These are phyloP conservation scores for Penicillium digitatum DNA, from an alignment of 2,329 filamentous ascomycete genomes.

Conservation along the genomic window DNA sequence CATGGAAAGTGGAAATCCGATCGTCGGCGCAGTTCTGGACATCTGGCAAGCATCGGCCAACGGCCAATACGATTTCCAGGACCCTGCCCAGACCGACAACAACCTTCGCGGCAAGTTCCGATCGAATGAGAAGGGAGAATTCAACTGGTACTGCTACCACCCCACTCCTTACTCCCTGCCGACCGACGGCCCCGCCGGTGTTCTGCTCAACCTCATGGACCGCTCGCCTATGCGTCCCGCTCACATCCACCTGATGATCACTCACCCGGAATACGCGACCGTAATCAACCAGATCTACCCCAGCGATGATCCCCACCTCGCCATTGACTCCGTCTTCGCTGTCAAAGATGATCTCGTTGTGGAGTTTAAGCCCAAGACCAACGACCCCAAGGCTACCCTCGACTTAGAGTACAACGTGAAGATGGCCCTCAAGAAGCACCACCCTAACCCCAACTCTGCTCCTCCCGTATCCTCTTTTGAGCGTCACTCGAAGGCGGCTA, in stretches of 20 bases:
- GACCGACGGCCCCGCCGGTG: constrained; percentile 57
- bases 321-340: constrained; percentile 58
- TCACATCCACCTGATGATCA: constrained; percentile 58
- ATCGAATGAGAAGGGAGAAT: constrained; percentile 63
- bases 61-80: constrained; percentile 73
- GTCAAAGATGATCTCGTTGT: constrained; percentile 60
- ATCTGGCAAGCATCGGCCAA: constrained; percentile 75
- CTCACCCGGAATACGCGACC: constrained; percentile 54
- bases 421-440: constrained; percentile 47
- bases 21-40: constrained; percentile 66
- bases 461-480: constrained; percentile 39
- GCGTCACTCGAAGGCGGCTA: constrained; percentile 30
- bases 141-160: constrained; percentile 70
- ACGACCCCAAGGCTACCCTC: constrained; percentile 52
- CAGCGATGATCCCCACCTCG: constrained; percentile 55
- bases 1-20: constrained; percentile 61
- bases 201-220: constrained; percentile 53
- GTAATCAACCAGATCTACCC: constrained; percentile 58
- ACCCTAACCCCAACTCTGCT: constrained; percentile 39
- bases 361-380: constrained; percentile 53
- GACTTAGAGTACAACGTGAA: constrained; percentile 61
- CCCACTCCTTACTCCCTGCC: constrained; percentile 70
- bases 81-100: constrained; percentile 67
- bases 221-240: constrained; percentile 59
- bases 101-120: constrained; percentile 74